Evolutionary conservation across 768 basidiomycete genomes (phyloP).

Genomic region (Tremella mesenterica): DNA sequence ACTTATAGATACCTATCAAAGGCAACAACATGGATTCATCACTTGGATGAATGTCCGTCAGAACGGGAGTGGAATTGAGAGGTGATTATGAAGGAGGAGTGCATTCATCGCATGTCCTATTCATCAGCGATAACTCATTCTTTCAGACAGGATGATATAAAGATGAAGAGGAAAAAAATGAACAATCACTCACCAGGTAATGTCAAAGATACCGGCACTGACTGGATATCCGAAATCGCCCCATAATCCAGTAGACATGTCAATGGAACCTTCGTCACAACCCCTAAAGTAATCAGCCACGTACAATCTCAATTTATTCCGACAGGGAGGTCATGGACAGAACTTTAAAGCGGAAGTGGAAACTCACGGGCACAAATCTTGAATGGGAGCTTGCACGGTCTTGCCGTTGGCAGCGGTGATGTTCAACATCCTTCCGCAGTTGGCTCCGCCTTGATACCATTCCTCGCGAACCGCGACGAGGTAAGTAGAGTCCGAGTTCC

Average conservation of each 20-base stretch:
- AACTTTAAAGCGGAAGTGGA: too few species aligned
- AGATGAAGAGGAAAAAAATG: neutral
- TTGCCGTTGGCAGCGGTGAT: neutral
- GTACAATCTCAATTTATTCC: too few species aligned
- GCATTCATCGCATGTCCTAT: neutral
- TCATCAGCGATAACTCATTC: too few species aligned
- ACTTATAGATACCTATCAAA: too few species aligned
- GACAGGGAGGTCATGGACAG: too few species aligned
- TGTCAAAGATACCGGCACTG: neutral
- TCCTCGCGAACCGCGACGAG: neutral
- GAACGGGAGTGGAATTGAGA: too few species aligned
- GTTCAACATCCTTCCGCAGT: neutral
- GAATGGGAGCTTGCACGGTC: neutral
- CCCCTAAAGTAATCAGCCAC: too few species aligned
- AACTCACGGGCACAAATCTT: neutral
- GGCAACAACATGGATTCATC: too few species aligned
- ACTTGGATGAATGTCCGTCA: too few species aligned
- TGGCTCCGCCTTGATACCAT: neutral
- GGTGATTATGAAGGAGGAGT: constrained; percentile 3
- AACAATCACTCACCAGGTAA: neutral
- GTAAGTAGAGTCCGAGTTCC: constrained; percentile 1
- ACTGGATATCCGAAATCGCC: neutral
- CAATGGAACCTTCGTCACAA: neutral
- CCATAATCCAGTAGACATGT: neutral
- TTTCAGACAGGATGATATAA: neutral